Base-by-base conservation (phyloP, 169 alveolate species). In the Fabrea salina region DNA sequence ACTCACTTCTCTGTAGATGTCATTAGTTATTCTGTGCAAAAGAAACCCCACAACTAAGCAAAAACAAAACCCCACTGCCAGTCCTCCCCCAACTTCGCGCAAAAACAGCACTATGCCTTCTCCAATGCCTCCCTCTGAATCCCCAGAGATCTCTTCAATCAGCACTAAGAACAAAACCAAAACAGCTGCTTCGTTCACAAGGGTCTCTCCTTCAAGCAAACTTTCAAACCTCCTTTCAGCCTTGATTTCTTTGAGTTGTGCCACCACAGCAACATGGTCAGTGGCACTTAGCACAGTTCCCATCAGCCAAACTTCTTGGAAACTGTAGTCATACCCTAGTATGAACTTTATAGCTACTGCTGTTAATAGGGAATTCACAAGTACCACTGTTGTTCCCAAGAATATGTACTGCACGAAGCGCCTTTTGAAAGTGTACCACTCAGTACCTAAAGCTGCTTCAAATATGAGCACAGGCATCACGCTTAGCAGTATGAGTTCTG, bases 241-340 rank as follows among this genome's bases (percentile, higher is more conserved):
- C 7, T 90, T 87, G 35, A 89, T 53, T 64, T 85, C 91, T 72
- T 83, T 89, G 4, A 89, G 43, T 22, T 84, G 79, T 6, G 94
- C 89, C 5, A 89, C 92, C 13, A 89, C 94, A 27, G 94, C 94
- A 5, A 89, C 94, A 35, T 90, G 94, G 66, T 89, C 94, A 7
- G 94, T 89, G 16, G 94, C 94, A 19, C 86, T 83, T 19, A 89
- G 77, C 39, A 89, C 61, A 66, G 86, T 75, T 16, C 94, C 94
- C 37, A 89, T 58, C 49, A 87, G 53, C 7, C 85, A 75, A 32
- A 92, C 86, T 44, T 86, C 86, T 35, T 39, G 75, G 88, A 89
- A 89, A 6, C 83, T 53, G 41, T 83, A 71, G 58, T 82, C 83
- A 53, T 89, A 85, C 19, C 79, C 86, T 25, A 85, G 53, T 57